Conservation (phyloP, 2,329 filamentous ascomycete genomes). For the Rhexocercosporidium sp. region DNA sequence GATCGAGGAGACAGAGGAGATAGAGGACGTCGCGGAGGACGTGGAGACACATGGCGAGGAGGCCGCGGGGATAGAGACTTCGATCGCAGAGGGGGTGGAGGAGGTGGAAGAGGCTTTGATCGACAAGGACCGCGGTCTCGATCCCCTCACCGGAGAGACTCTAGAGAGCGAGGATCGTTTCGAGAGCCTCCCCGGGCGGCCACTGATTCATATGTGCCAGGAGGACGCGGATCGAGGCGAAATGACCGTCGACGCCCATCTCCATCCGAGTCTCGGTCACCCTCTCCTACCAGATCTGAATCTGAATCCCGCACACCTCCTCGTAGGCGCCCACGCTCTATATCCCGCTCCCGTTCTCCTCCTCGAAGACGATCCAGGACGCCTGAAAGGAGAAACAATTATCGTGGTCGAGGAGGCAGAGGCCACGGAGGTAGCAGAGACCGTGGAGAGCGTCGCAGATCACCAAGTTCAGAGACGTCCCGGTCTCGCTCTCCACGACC, state of each 20-base stretch:
- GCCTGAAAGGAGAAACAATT: constrained; percentile 36
- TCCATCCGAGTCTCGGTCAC: constrained; percentile 41
- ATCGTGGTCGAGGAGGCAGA: constrained; percentile 38
- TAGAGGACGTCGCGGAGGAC: constrained; percentile 52
- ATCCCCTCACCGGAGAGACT: constrained; percentile 47
- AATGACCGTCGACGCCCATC: constrained; percentile 41
- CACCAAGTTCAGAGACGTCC: constrained; percentile 32
- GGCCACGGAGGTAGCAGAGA: constrained; percentile 41
- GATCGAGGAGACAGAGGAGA: constrained; percentile 55
- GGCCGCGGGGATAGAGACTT: constrained; percentile 53
- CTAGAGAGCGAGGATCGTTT: constrained; percentile 44
- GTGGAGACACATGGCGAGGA: constrained; percentile 51
- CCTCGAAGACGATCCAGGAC: constrained; percentile 41
- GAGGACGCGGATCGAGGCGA: constrained; percentile 38
- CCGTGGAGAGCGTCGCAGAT: constrained; percentile 40
- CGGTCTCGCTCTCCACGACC: constrained; percentile 38
- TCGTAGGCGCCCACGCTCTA: constrained; percentile 36
- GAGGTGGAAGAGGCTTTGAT: constrained; percentile 45
- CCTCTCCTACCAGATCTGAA: constrained; percentile 33
- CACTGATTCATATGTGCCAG: constrained; percentile 43
- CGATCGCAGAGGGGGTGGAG: constrained; percentile 38
- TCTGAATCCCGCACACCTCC: constrained; percentile 39
- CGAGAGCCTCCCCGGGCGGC: constrained; percentile 33
- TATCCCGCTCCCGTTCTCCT: constrained; percentile 42
- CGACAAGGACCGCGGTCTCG: constrained; percentile 51